A percentile compares a stretch with the other conserved stretches of the same genome.
Conservation (phyloP, 2,329 filamentous ascomycete genomes). For the Cordyceps javanica region DNA sequence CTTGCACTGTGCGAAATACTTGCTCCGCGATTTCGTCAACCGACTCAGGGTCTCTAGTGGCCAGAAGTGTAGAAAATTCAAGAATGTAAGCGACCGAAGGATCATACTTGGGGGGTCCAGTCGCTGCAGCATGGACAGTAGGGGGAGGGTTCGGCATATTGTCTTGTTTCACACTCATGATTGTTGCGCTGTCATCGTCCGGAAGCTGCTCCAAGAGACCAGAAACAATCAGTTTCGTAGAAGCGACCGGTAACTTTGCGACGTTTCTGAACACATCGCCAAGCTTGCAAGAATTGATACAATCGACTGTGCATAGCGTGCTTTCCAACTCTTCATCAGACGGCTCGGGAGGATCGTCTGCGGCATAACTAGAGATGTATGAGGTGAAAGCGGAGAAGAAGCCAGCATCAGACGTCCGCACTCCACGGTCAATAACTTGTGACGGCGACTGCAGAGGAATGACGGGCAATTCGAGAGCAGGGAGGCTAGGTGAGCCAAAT, state of each 20-base stretch:
- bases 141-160: conserved; percentile 56
- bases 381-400: conserved; percentile 92
- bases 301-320: conserved; percentile 89
- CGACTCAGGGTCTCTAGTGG: conserved; percentile 68
- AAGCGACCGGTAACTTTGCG: conserved; percentile 36
- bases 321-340: conserved; percentile 97
- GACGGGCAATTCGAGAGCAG: conserved; percentile 63
- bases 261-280: conserved; percentile 78
- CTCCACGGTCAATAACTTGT: conserved; percentile 83
- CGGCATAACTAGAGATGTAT: conserved; percentile 97
- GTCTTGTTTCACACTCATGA: conserved; percentile 89
- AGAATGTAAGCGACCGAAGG: conserved; percentile 84
- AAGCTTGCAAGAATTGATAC: conserved; percentile 83
- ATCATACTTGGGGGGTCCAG: conserved; percentile 62
- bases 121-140: conserved; percentile 37
- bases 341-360: conserved; percentile 93
- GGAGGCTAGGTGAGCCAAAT: conserved; percentile 60
- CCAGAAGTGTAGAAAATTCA: conserved; percentile 79
- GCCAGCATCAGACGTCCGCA: conserved; percentile 71
- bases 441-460: conserved; percentile 90
- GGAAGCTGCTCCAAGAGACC: conserved; percentile 78
- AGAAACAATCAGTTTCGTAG: conserved; percentile 43
- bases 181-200: conserved; percentile 67
- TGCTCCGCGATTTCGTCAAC: conserved; percentile 68
- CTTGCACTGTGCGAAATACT: conserved; percentile 74